These are phyloP conservation scores for Neoboletus subvelutipes DNA, from an alignment of 768 basidiomycete species.

Conservation along the genomic window DNA sequence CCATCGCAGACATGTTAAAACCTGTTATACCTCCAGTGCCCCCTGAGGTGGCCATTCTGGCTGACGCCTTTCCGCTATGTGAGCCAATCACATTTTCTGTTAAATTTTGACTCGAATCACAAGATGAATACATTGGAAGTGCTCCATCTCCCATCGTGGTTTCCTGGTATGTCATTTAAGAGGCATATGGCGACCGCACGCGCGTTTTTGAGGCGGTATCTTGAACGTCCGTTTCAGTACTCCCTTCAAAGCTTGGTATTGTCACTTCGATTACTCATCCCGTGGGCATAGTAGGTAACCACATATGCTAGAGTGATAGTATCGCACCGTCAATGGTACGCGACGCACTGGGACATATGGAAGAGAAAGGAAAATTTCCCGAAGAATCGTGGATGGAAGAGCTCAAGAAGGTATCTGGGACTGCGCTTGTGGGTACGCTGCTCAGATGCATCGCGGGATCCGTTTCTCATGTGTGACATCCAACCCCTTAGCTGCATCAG, in stretches of 20 bases:
- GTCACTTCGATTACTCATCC: no score
- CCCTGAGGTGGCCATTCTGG: neutral
- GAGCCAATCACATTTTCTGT: neutral
- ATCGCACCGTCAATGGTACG: conserved; percentile 4
- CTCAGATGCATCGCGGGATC: neutral
- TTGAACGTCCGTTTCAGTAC: conserved; percentile 4
- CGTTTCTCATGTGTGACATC: neutral
- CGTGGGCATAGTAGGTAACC: neutral
- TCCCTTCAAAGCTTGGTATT: conserved; percentile 7
- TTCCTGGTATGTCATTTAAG: conserved; percentile 18
- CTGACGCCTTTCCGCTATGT: conserved; percentile 8
- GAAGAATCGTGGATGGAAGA: conserved; percentile 4
- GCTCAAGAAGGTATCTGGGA: conserved; percentile 8
- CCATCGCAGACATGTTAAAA: neutral
- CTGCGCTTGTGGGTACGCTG: conserved; percentile 9
- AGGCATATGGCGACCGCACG: neutral
- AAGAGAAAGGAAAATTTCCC: neutral
- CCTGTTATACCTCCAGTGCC: neutral
- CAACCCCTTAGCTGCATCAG: neutral
- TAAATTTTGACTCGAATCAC: neutral
- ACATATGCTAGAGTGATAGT: neutral
- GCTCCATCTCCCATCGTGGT: conserved; percentile 8
- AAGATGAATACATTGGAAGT: neutral
- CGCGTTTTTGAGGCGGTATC: neutral
- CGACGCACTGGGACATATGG: conserved; percentile 3